Conservation (phyloP, 2,329 filamentous ascomycete genomes). For the Macrophomina phaseolina region DNA sequence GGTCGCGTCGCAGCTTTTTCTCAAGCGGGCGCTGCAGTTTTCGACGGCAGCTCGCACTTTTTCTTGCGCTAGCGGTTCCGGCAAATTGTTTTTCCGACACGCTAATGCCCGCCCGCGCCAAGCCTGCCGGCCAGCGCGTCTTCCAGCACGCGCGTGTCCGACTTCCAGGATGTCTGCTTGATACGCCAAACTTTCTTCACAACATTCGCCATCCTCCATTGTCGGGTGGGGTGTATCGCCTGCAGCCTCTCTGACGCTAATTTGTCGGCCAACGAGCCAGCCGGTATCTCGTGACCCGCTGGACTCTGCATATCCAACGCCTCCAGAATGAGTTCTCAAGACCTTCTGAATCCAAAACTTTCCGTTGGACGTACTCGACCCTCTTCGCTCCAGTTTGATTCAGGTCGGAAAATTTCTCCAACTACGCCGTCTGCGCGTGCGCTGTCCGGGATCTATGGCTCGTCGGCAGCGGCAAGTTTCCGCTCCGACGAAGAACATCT, state of each 20-base stretch:
- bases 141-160: slow-evolving; percentile 4
- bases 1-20: slow-evolving; percentile 28
- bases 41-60: slow-evolving; percentile 25
- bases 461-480: slow-evolving; percentile 61
- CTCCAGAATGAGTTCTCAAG: slow-evolving; percentile 14
- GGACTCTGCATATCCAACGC: not conserved
- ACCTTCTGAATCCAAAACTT: slow-evolving; percentile 11
- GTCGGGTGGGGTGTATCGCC: not conserved
- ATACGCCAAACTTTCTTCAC: not conserved
- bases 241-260: not conserved
- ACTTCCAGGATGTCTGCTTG: not conserved
- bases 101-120: not conserved
- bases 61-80: slow-evolving; percentile 19
- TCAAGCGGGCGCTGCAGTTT: slow-evolving; percentile 24
- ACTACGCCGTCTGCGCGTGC: slow-evolving; percentile 66
- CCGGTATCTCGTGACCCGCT: not conserved
- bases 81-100: slow-evolving; percentile 12
- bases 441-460: slow-evolving; percentile 64
- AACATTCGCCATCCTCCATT: not conserved
- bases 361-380: slow-evolving; percentile 20
- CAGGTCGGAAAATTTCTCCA: slow-evolving; percentile 39
- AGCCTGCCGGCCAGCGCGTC: slow-evolving; percentile 19
- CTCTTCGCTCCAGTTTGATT: slow-evolving; percentile 15
- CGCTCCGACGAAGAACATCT: slow-evolving; percentile 78
- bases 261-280: not conserved